These are phyloP conservation scores for Geotrichum aggregatum DNA, from an alignment of 1,139 yeast genomes.

Conservation along the genomic window DNA sequence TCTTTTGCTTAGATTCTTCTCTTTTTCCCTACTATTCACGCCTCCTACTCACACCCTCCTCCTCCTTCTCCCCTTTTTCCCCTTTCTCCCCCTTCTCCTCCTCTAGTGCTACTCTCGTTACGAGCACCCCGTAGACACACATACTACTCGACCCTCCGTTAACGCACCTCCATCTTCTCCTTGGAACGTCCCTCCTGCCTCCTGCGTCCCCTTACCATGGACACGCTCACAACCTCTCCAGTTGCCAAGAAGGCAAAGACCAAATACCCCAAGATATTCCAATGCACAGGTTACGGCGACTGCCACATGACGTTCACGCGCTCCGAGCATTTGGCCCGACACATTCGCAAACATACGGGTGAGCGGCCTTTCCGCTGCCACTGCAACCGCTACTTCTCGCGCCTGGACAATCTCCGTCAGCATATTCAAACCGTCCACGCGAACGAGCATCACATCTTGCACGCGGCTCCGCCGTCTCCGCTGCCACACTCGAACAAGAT, in stretches of 20 bases:
- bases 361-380: slow-evolving; percentile 91
- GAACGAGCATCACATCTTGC: slow-evolving; percentile 51
- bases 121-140: no score
- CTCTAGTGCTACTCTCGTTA: no score
- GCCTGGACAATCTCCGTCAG: slow-evolving; percentile 85
- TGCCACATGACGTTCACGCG: slow-evolving; percentile 86
- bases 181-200: background rate
- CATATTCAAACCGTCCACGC: slow-evolving; percentile 93
- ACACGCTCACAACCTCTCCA: background rate
- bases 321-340: slow-evolving; percentile 88
- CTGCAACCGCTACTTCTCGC: slow-evolving; percentile 74
- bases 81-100: slow-evolving; percentile 1
- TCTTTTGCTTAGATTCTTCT: background rate
- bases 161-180: no score
- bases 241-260: slow-evolving; percentile 29
- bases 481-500: slow-evolving; percentile 32
- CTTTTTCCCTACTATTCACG: background rate
- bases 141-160: no score
- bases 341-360: slow-evolving; percentile 89
- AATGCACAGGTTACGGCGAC: slow-evolving; percentile 81
- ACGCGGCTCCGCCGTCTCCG: slow-evolving; percentile 33
- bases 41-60: background rate
- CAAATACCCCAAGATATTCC: slow-evolving; percentile 54
- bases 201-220: background rate
- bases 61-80: background rate